Percentiles rank a stretch among this genome's conserved stretches.
Conservation (phyloP, 208 protist genomes). For the Trypanosoma congolense region DNA sequence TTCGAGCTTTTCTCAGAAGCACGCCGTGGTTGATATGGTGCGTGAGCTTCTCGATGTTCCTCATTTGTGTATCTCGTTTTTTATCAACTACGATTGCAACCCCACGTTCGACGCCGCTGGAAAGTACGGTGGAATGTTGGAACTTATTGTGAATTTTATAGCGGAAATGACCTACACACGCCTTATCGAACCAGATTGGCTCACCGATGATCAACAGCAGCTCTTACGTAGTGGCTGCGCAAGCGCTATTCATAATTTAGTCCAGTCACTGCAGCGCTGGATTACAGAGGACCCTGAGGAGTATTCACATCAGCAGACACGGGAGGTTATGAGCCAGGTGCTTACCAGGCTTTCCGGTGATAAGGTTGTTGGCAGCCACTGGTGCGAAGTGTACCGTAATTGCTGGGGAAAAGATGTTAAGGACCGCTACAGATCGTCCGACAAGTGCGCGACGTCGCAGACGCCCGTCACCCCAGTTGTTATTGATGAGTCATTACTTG, state of each 20-base stretch:
- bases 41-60: conserved; percentile 56
- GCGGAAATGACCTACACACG: conserved; percentile 55
- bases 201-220: conserved; percentile 75
- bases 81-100: conserved; percentile 87
- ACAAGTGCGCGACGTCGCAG: neutral
- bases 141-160: conserved; percentile 71
- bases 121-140: conserved; percentile 70
- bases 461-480: neutral
- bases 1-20: conserved; percentile 72
- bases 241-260: conserved; percentile 49
- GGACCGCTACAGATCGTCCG: neutral
- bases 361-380: neutral
- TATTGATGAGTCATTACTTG: conserved; percentile 7
- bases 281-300: conserved; percentile 66
- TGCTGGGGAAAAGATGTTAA: conserved; percentile 11
- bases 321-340: conserved; percentile 13
- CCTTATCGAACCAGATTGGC: conserved; percentile 34
- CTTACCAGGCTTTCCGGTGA: neutral
- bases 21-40: conserved; percentile 69
- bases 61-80: conserved; percentile 68
- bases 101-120: conserved; percentile 65
- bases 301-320: conserved; percentile 32
- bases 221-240: conserved; percentile 69
- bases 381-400: conserved; percentile 15
- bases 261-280: conserved; percentile 68